Conservation (phyloP, 2,329 filamentous ascomycete species). For the Teratosphaeria nubilosa region DNA sequence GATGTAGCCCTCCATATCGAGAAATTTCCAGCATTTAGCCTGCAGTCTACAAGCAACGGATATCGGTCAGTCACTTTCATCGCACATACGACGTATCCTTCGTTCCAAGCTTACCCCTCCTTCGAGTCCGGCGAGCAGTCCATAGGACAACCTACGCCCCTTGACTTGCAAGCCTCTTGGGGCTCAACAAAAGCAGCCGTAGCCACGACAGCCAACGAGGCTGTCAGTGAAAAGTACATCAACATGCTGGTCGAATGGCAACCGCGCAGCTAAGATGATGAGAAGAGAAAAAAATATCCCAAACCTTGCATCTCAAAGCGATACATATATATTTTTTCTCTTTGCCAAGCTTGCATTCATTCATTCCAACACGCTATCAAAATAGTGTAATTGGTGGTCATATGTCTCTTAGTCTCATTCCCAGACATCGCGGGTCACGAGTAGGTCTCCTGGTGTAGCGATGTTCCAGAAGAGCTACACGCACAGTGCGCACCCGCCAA, state of each 20-base stretch:
- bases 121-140: neutral
- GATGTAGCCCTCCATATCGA: neutral
- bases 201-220: neutral
- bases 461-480: neutral
- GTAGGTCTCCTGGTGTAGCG: neutral
- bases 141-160: neutral
- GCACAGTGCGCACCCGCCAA: neutral
- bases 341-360: neutral
- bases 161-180: neutral
- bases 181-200: neutral
- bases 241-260: neutral
- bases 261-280: too few species aligned
- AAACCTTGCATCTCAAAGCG: neutral
- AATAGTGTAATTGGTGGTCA: neutral
- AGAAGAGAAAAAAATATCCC: too few species aligned
- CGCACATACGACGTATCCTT: neutral
- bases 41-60: neutral
- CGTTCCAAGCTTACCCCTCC: neutral
- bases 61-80: neutral
- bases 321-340: neutral
- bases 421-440: neutral
- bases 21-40: neutral
- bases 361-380: neutral
- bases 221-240: neutral
- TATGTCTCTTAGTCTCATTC: neutral